phyloP scores from a whole-genome alignment of 2,329 filamentous ascomycete genomes.

The Neurospora crassa region DNA sequence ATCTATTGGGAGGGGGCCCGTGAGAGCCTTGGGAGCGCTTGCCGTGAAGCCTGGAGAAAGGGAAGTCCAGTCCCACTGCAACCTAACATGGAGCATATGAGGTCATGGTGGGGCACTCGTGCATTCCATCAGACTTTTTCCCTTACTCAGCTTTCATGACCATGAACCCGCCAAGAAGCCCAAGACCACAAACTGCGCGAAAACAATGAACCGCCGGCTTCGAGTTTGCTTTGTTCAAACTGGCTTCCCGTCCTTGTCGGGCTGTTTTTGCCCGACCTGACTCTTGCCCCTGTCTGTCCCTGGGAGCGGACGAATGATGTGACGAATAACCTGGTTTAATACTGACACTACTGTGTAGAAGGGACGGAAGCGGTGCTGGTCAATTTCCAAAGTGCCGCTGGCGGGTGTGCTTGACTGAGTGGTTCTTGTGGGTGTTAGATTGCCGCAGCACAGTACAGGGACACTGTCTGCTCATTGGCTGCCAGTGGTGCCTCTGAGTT shows the following conservation, averaged over 20 bases:
- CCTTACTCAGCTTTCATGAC: not conserved
- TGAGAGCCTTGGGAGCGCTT: not conserved
- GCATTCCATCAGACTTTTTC: not conserved
- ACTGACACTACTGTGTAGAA: too few relatives aligned
- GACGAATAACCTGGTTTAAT: too few relatives aligned
- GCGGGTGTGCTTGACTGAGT: too few relatives aligned
- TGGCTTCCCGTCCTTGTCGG: not conserved
- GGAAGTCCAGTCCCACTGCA: not conserved
- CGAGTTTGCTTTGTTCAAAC: too few relatives aligned
- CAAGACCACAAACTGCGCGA: not conserved
- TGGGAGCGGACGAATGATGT: not conserved
- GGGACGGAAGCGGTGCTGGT: not conserved
- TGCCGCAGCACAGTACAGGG: not conserved
- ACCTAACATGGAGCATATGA: not conserved
- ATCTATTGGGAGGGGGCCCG: not conserved
- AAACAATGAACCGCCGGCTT: not conserved
- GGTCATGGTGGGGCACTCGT: not conserved
- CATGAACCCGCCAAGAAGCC: not conserved
- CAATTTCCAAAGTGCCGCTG: too few relatives aligned
- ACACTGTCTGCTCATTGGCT: not conserved
- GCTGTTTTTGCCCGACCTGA: too few relatives aligned
- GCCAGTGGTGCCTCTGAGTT: too few relatives aligned
- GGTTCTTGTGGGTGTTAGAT: too few relatives aligned
- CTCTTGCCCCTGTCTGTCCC: not conserved
- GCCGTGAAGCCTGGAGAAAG: not conserved